Conservation (phyloP, 2,329 filamentous ascomycete species). For the Aspergillaceae sp. region DNA sequence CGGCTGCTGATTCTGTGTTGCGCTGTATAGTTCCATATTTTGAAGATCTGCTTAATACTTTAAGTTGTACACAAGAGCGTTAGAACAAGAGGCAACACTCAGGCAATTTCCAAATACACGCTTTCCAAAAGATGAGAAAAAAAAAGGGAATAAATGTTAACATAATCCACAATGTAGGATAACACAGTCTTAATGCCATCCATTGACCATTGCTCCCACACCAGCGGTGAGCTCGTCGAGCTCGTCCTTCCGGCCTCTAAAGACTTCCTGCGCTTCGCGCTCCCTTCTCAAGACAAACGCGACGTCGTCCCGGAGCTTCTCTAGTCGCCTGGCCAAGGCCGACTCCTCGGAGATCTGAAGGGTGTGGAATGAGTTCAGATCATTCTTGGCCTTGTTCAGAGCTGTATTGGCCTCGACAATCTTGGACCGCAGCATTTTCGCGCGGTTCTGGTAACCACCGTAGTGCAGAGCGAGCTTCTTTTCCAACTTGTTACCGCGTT, state of each 20-base stretch:
- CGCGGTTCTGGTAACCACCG: conserved; percentile 81
- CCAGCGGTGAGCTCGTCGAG: conserved; percentile 50
- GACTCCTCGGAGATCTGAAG: conserved; percentile 72
- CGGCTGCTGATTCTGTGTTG: too few species aligned
- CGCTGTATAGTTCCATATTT: too few species aligned
- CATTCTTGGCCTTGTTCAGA: conserved; percentile 62
- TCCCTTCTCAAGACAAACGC: conserved; percentile 70
- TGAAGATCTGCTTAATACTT: neutral
- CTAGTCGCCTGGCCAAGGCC: conserved; percentile 63
- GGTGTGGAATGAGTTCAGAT: conserved; percentile 65
- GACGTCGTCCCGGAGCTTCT: conserved; percentile 72
- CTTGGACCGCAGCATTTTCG: conserved; percentile 71
- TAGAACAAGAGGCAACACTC: neutral
- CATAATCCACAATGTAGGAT: neutral
- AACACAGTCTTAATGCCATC: conserved; percentile 25
- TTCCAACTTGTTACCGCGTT: conserved; percentile 77
- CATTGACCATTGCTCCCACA: conserved; percentile 26
- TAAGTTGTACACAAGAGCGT: neutral
- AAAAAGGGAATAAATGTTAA: neutral
- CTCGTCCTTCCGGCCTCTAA: conserved; percentile 68
- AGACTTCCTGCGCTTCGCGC: conserved; percentile 82
- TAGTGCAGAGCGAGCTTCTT: conserved; percentile 85
- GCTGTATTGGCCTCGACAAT: conserved; percentile 66
- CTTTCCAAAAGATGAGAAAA: neutral
- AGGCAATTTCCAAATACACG: neutral